Evolutionary conservation across 2,329 filamentous ascomycete genomes (phyloP).

Genomic region (Penicillium occitanis): DNA sequence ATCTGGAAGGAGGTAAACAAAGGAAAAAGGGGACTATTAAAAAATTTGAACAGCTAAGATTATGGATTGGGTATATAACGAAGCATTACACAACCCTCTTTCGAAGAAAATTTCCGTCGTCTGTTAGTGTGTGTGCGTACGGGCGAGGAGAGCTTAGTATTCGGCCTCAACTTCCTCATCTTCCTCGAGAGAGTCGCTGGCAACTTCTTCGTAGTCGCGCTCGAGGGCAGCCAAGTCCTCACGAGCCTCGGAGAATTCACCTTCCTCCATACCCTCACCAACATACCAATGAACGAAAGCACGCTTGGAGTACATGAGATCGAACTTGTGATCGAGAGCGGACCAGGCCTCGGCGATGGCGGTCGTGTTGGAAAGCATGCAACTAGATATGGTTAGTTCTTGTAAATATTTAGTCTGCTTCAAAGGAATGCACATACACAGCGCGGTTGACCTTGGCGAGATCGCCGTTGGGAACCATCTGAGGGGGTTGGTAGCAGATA

Average conservation of each 20-base stretch:
- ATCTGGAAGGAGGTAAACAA: background rate
- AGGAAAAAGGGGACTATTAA: conserved; percentile 5
- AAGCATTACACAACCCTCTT: conserved; percentile 23
- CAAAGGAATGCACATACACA: conserved; percentile 65
- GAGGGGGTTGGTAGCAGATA: conserved; percentile 98
- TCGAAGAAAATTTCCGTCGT: conserved; percentile 14
- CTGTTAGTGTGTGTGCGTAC: conserved; percentile 14
- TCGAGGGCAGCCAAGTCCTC: conserved; percentile 97
- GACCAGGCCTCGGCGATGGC: conserved; percentile 98
- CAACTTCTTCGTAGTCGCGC: conserved; percentile 98
- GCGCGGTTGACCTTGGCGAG: conserved; percentile 97
- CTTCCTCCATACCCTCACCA: conserved; percentile 99
- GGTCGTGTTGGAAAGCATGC: conserved; percentile 94
- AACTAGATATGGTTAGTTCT: conserved; percentile 51
- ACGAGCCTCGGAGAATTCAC: conserved; percentile 98
- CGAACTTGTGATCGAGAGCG: conserved; percentile 94
- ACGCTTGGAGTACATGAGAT: conserved; percentile 99
- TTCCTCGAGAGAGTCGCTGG: conserved; percentile 85
- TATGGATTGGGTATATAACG: conserved; percentile 24
- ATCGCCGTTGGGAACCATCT: conserved; percentile 94
- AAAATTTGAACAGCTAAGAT: conserved; percentile 20
- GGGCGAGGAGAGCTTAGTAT: conserved; percentile 63
- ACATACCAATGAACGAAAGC: conserved; percentile 99
- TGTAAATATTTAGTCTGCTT: background rate
- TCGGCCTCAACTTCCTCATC: conserved; percentile 84